Base-by-base conservation (phyloP, 2,329 filamentous ascomycete species). In the Fusarium sp. region DNA sequence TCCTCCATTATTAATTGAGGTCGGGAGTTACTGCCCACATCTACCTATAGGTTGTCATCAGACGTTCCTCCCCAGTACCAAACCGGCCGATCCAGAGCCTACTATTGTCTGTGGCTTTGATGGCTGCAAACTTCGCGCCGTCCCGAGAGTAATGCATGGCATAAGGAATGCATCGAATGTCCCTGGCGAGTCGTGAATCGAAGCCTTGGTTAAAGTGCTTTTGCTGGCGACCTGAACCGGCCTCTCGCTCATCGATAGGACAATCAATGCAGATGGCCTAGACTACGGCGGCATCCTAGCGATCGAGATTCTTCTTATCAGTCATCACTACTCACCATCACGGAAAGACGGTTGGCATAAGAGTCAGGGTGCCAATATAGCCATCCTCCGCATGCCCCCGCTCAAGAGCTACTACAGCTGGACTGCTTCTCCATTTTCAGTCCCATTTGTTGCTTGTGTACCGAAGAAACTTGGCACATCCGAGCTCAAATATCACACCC, bases 81-180 rank as follows among this genome's bases (percentile, higher is more conserved):
- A 61, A n/a, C 48, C 54, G 42, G 71, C 17, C 42, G 54, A 50
- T 41, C 24, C 24, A 55, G 45, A 60, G 42, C 32, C 38, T 44
- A 72, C 30, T n/a, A 28, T 35, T 57, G 13, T 36, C n/a, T 32
- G 60, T 58, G 54, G 53, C 59, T 63, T 57, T 54, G 41, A 65
- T 74, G 72, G 72, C 68, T 63, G 59, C 53, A 66, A 59, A 41
- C 72, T 62, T 57, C 62, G 53, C 72, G 64, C 72, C 68, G 60
- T 57, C 57, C 64, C 53, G 51, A 51, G 17, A 57, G 32, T 41
- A 42, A 56, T 69, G 42, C 24, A n/a, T 69, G 45, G 42, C 24
- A 39, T 30, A 44, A 50, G 48, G 53, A 35, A 60, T 28, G 42
- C 28, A 54, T 48, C 24, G 44, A 44, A 66, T 38, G 22, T 32